These are phyloP conservation scores for Xylaria castorea DNA, from an alignment of 495 filamentous ascomycete genomes.

Conservation along the genomic window DNA sequence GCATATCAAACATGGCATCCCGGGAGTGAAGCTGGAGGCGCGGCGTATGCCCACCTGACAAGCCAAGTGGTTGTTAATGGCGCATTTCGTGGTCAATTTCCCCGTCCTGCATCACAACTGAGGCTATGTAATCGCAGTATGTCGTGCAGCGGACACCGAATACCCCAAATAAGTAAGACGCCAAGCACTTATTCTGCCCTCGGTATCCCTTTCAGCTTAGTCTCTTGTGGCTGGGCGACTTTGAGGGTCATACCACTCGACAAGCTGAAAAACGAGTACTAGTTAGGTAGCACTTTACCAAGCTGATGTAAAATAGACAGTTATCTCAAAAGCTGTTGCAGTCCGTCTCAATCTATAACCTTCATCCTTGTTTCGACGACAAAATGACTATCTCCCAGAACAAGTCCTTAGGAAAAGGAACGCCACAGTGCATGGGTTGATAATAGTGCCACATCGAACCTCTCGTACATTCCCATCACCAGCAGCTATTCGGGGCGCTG, in stretches of 20 bases:
- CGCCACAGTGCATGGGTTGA: neutral
- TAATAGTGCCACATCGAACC: neutral
- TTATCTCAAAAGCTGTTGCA: neutral
- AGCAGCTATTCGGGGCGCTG: neutral
- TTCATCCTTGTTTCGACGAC: neutral
- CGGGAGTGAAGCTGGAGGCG: slow-evolving; percentile 8
- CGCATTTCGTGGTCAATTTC: neutral
- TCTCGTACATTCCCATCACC: neutral
- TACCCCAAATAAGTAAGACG: slow-evolving; percentile 2
- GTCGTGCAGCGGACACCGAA: slow-evolving; percentile 34
- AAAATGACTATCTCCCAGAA: neutral
- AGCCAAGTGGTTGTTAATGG: slow-evolving; percentile 1
- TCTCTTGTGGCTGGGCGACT: slow-evolving; percentile 33
- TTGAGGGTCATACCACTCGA: slow-evolving; percentile 1
- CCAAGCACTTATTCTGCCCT: slow-evolving; percentile 13
- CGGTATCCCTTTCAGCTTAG: slow-evolving; percentile 39
- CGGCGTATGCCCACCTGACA: neutral
- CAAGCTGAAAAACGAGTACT: slow-evolving; percentile 17
- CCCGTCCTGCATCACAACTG: neutral
- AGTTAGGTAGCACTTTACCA: slow-evolving; percentile 1
- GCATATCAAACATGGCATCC: neutral
- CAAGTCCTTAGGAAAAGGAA: neutral
- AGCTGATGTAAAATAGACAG: slow-evolving; percentile 1
- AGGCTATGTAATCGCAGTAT: neutral
- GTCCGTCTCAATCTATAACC: neutral